Evolutionary conservation across 2,329 filamentous ascomycete genomes (phyloP), one percentile per base, ranked within the genome.

Genomic region (Dactylellina cionopaga): DNA sequence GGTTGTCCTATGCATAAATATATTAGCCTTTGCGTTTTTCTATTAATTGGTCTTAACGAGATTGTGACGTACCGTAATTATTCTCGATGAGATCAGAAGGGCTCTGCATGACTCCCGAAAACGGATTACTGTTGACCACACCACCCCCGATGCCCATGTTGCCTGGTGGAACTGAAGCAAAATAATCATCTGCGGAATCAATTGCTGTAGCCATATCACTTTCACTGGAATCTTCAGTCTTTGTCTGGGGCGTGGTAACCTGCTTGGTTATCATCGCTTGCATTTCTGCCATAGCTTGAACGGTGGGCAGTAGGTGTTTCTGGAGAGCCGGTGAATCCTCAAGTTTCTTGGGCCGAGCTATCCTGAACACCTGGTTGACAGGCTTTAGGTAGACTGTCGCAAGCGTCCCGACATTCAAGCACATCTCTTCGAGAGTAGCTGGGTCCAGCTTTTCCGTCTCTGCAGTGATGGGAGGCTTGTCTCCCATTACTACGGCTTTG

Each of bases 381-480:
- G 95, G 95, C 80, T 99, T 99, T 52, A 99, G 87, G 80, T 99
- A 99, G 55, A 99, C 94, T 0, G 95, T 99, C 2, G 95, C 95
- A 2, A 99, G 85, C 0, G 95, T 98, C 75, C 95, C 95, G 46
- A 99, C 93, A 76, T 94, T 96, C 70, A 99, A 86, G 78, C 95
- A 98, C 87, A 99, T 94, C 80, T 99, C 95, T 81, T 99, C 95
- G 5, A 99, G 85, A 0, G 95, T 99, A 46, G 86, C 85, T 0
- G 93, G 89, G 79, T 99, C 95, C 1, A 99, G 86, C 76, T 94
- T 94, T 82, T 99, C 95, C 25, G 91, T 93, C 81, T 99, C 95
- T 31, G 95, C 94, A 1, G 93, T 96, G 80, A 99, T 98, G 5
- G 94, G 87, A 5, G 95, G 95, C 80, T 99, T 99, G 76, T 96